Base-by-base conservation (phyloP, 2,329 filamentous ascomycete species). In the Aspergillus fumigatiaffinis region DNA sequence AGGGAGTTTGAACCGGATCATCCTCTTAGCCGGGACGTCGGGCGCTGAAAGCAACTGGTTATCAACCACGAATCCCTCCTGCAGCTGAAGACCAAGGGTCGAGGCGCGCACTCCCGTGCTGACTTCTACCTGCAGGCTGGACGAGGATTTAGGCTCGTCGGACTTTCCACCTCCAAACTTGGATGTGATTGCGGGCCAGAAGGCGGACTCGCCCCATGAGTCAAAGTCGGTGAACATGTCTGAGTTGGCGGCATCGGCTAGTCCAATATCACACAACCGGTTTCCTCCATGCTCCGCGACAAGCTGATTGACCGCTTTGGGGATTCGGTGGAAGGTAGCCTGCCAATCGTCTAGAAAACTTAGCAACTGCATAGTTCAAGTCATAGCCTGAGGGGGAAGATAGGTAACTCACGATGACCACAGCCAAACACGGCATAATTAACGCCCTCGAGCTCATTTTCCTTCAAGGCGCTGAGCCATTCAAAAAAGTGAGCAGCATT, bases 211-310 rank as follows among this genome's bases (percentile, higher is more conserved):
- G 60, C 86, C 81, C 88, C 88, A 91, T 8, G 75, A 75, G 62
- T 90, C 87, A 60, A 90, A 87, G 56, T 86, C 84, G 56, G 82
- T 82, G 61, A 90, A 88, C 76, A 89, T 86, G 64, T 89, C 85
- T 17, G 85, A 80, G 12, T 79, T 76, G 0, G 84, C 82, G 8
- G 82, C 87, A 66, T 91, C 85, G 0, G 84, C 82, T 4, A 78
- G 70, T 3, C 85, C 86, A 52, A 83, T 74, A 0, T 79, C 70
- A 12, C 76, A 79, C 10, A 86, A 70, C 14, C 76, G 72, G 12
- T 70, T 72, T 2, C 77, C 84, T 5, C 84, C 85, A 50, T 78
- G 73, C 26, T 76, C 70, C n/a, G 73, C 73, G 0, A 89, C 76
- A 1, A 77, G 75, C 1, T 77, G 63, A 55, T 91, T 82, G 2